Evolutionary conservation across 495 filamentous ascomycete genomes (phyloP), one percentile per base, ranked within the genome.

Genomic region (Neurospora sp.): DNA sequence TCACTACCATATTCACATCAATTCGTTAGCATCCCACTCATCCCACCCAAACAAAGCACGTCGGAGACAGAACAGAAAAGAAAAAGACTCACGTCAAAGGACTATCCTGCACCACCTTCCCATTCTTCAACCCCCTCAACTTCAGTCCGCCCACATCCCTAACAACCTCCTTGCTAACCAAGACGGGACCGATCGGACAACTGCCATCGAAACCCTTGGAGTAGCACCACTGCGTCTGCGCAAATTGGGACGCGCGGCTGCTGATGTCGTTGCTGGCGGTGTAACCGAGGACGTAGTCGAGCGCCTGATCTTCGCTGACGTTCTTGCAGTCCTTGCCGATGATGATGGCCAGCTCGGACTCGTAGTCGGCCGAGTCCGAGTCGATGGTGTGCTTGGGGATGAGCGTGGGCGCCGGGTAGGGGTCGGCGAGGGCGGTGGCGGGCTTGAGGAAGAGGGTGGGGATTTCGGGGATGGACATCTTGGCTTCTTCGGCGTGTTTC

Each of bases 121-220:
- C 84, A 75, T 87, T 85, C 78, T 85, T 82, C 61, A 84, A 65
- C 9, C 84, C 83, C 71, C 81, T 76, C 73, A 86, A 59, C 31
- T 76, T 70, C 27, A 86, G 73, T 70, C 72, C 75, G 18, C 77
- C 75, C 8, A 81, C 80, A 68, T 86, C 82, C 22, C 53, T 27
- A 48, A 90, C 75, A 16, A 84, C 76, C n/a, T 82, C 79, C 41
- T 84, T 83, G 2, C 84, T 86, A 39, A 88, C 88, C n/a, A 90
- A 74, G 4, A 83, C 82, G 7, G 88, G 88, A 16, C 88, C 88
- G 40, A 86, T 79, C 8, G 84, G 84, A 71, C 81, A 86, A 5
- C 81, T 77, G 12, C 81, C 81, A 71, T 85, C 84, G 40, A 86
- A 85, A 0, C 83, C 83, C 74, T 86, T 87, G 73, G 80, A 83